Base-by-base conservation (phyloP, 176 grass and related monocot species). In the Stipa capillata region DNA sequence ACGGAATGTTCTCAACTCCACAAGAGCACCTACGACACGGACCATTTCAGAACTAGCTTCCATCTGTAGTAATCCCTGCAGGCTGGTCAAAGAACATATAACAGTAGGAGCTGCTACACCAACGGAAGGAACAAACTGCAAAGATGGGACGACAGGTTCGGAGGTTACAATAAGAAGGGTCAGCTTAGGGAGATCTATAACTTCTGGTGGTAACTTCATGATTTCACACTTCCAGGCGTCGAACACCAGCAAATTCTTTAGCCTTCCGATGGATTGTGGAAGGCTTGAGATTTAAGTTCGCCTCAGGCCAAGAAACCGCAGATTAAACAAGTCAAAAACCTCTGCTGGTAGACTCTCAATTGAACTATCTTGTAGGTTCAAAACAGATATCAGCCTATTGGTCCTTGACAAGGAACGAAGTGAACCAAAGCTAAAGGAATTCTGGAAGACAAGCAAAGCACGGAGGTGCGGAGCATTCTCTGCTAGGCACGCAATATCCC, bases 361-460 rank as follows among this genome's bases (percentile, higher is more conserved):
- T 48, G 62, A 55, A 18, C 27, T 41, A 36, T 55, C 72, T 40
- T 77, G 45, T 12, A 84, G 73, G 13, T 77, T 76, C 73, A 84
- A 55, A 18, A 77, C 60, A 32, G 61, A 44, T 18, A 84, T 25
- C 3, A 77, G 18, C 66, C 69, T 84, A 27, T 45, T 67, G 32
- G 70, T 12, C 3, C 35, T 60, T 47, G 55, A 58, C 49, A 77
- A 57, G 7, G 49, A 77, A 57, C 31, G n/a, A 7, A 84, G 61
- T 15, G 66, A 68, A 69, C 2, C 36, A 34, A 35, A 77, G 17
- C 15, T 69, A 34, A 77, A 25, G n/a, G 62, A 58, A 16, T 69
- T 84, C 27, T 74, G 20, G 8, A 77, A 77, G 55, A 77, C 72
- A 77, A 77, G 82, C 16, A 84, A 56, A 13, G 82, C 69, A 5